Percentiles rank a stretch among this genome's conserved stretches.
These are phyloP conservation scores for Schizonepeta tenuifolia DNA, from an alignment of 257 asterid genomes.

Conservation along the genomic window DNA sequence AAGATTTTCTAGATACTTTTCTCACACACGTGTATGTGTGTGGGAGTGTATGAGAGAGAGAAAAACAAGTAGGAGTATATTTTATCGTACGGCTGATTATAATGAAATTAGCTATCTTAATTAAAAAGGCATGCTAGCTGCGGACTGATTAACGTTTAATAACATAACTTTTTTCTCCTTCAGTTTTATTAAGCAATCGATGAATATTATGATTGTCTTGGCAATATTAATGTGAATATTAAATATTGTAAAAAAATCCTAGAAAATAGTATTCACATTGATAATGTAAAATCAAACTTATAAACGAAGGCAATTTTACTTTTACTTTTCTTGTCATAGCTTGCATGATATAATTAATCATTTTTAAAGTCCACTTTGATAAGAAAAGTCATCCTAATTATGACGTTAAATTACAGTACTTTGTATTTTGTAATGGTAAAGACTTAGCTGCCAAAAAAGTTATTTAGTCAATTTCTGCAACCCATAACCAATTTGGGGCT, in stretches of 20 bases:
- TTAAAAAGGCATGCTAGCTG: background rate
- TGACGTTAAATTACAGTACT: background rate
- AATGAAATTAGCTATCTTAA: conserved; percentile 11
- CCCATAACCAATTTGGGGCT: background rate
- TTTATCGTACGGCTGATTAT: background rate
- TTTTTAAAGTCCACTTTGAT: conserved; percentile 21
- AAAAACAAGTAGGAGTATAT: background rate
- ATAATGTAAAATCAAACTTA: background rate
- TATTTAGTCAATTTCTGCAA: conserved; percentile 24
- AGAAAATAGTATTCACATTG: too few relatives aligned
- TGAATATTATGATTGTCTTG: conserved; percentile 5
- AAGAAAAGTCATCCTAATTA: conserved; percentile 21
- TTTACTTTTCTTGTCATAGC: conserved; percentile 1
- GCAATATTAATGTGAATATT: conserved; percentile 3
- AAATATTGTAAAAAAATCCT: too few relatives aligned
- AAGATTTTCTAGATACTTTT: background rate
- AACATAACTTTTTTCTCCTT: background rate
- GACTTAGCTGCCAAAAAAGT: background rate
- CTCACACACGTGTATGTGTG: background rate
- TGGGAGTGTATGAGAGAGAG: background rate
- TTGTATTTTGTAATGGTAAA: background rate
- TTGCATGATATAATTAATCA: conserved; percentile 28
- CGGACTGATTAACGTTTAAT: background rate
- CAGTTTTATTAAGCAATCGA: background rate
- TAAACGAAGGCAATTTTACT: background rate